Base-by-base conservation (phyloP, 2,329 filamentous ascomycete genomes). In the Fusarium temperatum region DNA sequence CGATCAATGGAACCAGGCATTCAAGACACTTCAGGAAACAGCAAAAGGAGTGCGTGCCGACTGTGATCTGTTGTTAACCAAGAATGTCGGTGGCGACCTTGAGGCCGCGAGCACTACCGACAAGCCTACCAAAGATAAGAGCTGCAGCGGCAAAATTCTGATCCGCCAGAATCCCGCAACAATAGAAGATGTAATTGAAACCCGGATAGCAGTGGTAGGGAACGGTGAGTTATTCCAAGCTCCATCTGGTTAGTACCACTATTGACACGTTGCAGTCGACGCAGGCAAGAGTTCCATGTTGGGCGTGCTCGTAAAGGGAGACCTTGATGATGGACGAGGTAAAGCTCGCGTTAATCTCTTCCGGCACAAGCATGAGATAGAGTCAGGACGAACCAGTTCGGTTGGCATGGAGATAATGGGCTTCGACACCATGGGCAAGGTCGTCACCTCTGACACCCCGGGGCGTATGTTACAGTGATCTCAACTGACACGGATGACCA, bases 341-440 rank as follows among this genome's bases (percentile, higher is more conserved):
- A 96, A 94, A 82, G 96, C 96, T 51, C 92, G 96, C 71, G 94
- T 99, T 58, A 98, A 98, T 75, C 90, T 99, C 18, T 99, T 99
- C 84, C 90, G 96, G 22, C 96, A 99, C 83, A 98, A 99, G 83
- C 96, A 99, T 80, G 96, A 99, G 84, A 93, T 98, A 45, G 96
- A 99, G 83, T 96, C 94, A 53, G 96, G 96, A 4, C 89, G 96
- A 74, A 99, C 96, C 15, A 98, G 94, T 80, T 98, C 95, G 0
- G 96, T 99, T 1, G 96, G 96, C 47, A 97, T 98, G 95, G 96
- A 99, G 82, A 98, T 98, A 70, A 95, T 98, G 92, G 96, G 96
- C 5, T 99, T 98, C 77, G 95, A 98, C 82, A 94, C 93, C 57
- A 89, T 89, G 63, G 96, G 96, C 35, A 90, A 95, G 32, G 92